Evolutionary conservation across 2,329 filamentous ascomycete species (phyloP).

Genomic region (Endoconidiophora laricicola): DNA sequence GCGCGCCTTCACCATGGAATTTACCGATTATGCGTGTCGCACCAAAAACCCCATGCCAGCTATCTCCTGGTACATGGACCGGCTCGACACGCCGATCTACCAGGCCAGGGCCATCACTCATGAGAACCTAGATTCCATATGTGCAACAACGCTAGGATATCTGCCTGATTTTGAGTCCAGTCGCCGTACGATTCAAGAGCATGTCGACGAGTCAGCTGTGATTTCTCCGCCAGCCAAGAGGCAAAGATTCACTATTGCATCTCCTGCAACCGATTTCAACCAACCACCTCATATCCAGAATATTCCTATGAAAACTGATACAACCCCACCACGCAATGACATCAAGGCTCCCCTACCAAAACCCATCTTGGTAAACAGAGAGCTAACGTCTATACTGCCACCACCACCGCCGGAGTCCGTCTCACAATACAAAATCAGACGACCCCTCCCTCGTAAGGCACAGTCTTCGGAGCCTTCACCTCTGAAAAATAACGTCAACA

Average conservation of each 20-base stretch:
- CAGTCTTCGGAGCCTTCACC: too few relatives aligned
- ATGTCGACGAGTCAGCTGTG: background rate
- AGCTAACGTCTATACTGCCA: too few relatives aligned
- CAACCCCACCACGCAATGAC: background rate
- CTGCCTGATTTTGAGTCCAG: background rate
- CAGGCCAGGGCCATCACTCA: slow-evolving; percentile 21
- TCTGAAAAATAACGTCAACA: background rate
- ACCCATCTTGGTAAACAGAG: background rate
- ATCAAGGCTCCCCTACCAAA: background rate
- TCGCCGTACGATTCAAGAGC: background rate
- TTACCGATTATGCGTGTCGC: slow-evolving; percentile 24
- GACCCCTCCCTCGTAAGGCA: too few relatives aligned
- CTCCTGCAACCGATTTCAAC: background rate
- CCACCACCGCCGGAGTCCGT: too few relatives aligned
- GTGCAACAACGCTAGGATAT: background rate
- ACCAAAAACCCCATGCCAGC: slow-evolving; percentile 20
- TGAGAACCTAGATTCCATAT: slow-evolving; percentile 21
- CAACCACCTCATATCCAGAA: background rate
- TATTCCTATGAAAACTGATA: background rate
- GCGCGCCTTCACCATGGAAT: slow-evolving; percentile 26
- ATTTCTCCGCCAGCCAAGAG: background rate
- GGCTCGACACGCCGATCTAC: slow-evolving; percentile 18
- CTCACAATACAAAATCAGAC: too few relatives aligned
- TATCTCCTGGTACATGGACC: slow-evolving; percentile 26
- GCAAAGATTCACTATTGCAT: background rate